A percentile compares a stretch with the other conserved stretches of the same genome.
These are phyloP conservation scores for Populus hybrid DNA, from an alignment of 441 rosid genomes.

Conservation along the genomic window DNA sequence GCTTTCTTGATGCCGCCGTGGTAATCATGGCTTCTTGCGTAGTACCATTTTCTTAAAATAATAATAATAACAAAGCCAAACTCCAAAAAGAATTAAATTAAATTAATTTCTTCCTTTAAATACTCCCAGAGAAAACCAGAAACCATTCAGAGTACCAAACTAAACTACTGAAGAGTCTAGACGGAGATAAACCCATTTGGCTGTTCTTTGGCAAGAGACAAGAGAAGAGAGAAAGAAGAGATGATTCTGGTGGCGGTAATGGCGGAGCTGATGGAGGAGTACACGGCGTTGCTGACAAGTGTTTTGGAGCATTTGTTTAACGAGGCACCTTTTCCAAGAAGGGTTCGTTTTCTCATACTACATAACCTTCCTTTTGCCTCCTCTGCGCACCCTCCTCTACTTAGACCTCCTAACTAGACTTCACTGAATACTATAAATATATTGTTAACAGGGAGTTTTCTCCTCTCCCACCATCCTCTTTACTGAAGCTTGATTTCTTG, in stretches of 20 bases:
- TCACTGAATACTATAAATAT: background rate
- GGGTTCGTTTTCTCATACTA: constrained; percentile 66
- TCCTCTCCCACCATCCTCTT: background rate
- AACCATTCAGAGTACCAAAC: background rate
- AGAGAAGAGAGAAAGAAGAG: constrained; percentile 9
- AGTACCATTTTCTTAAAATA: background rate
- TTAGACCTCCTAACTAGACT: constrained; percentile 14
- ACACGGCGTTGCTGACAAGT: constrained; percentile 66
- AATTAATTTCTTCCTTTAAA: background rate
- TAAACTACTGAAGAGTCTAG: background rate
- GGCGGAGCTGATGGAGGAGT: constrained; percentile 72
- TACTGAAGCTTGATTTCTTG: background rate
- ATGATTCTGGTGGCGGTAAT: constrained; percentile 57
- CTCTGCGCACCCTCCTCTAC: constrained; percentile 15
- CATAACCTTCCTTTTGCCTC: constrained; percentile 61
- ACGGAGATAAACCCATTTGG: background rate
- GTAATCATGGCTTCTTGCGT: background rate
- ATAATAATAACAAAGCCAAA: background rate
- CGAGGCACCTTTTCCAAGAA: constrained; percentile 66
- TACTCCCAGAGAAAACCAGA: background rate
- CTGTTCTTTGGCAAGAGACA: too few species aligned
- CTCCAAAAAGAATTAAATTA: background rate
- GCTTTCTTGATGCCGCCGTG: background rate
- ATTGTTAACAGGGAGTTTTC: background rate
- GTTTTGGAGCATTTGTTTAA: constrained; percentile 54